phyloP scores from a whole-genome alignment of 1,139 yeast genomes.

The Saccharomyces hybrid region DNA sequence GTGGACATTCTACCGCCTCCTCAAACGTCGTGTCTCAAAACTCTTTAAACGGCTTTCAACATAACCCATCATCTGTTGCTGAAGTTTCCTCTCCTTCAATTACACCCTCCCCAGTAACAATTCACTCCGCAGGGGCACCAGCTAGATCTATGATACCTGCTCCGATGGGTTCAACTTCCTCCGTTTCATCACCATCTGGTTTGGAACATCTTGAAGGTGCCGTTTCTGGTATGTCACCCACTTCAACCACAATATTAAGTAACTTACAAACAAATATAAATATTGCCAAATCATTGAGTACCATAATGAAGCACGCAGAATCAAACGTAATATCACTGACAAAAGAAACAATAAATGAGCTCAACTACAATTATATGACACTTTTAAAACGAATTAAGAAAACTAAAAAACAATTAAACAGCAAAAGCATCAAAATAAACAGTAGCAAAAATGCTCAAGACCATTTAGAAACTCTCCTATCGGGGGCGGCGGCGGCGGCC shows the following conservation, averaged over 20 bases:
- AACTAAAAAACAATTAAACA: conserved; percentile 7
- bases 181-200: not conserved
- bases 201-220: conserved; percentile 5
- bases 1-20: not conserved
- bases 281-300: conserved; percentile 29
- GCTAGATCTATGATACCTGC: not conserved
- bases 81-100: conserved; percentile 1
- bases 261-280: conserved; percentile 23
- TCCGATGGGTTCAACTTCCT: not conserved
- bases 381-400: conserved; percentile 15
- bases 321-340: conserved; percentile 26
- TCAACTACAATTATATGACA: conserved; percentile 17
- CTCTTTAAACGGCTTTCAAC: conserved; percentile 4
- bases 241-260: conserved; percentile 8
- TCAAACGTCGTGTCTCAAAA: not conserved
- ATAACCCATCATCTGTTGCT: not conserved
- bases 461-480: conserved; percentile 5
- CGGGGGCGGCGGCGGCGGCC: conserved; percentile 1
- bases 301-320: conserved; percentile 26
- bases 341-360: conserved; percentile 23
- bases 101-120: not conserved
- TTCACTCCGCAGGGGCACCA: not conserved
- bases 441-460: not conserved
- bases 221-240: conserved; percentile 5
- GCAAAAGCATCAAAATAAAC: conserved; percentile 3